phyloP scores from a whole-genome alignment of 306 rosid genomes.

The Trichosanthes truncata region DNA sequence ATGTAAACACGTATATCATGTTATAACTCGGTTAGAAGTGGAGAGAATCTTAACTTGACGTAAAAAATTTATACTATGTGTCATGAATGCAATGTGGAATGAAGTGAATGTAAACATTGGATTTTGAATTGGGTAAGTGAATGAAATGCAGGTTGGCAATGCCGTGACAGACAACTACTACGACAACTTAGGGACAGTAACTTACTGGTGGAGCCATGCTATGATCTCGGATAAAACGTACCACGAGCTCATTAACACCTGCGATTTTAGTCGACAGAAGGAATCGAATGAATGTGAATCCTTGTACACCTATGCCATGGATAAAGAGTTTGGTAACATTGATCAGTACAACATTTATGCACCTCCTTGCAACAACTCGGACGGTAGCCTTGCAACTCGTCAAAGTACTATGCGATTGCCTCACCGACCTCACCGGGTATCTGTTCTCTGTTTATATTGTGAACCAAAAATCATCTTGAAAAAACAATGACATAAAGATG shows the following conservation, averaged over 20 bases:
- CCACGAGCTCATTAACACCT: conserved; percentile 55
- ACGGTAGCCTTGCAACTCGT: conserved; percentile 40
- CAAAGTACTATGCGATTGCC: conserved; percentile 55
- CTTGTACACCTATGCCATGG: conserved; percentile 83
- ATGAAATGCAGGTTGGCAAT: conserved; percentile 66
- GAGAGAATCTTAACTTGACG: background rate
- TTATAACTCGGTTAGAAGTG: background rate
- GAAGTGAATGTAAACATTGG: background rate
- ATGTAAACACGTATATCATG: background rate
- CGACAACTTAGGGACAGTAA: conserved; percentile 86
- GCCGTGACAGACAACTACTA: conserved; percentile 93
- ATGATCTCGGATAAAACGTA: conserved; percentile 94
- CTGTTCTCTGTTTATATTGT: background rate
- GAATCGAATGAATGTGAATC: conserved; percentile 79
- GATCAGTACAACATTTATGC: conserved; percentile 96
- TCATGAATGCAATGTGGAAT: background rate
- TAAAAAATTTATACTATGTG: background rate
- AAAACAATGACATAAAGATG: background rate
- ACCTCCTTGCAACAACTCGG: conserved; percentile 80
- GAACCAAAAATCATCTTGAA: background rate
- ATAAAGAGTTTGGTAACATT: conserved; percentile 82
- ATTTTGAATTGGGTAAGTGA: background rate
- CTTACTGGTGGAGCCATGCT: conserved; percentile 99
- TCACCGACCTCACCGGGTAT: conserved; percentile 55
- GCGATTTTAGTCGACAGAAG: conserved; percentile 70